Conservation (phyloP, 306 rosid genomes). For the Heteromeles arbutifolia region DNA sequence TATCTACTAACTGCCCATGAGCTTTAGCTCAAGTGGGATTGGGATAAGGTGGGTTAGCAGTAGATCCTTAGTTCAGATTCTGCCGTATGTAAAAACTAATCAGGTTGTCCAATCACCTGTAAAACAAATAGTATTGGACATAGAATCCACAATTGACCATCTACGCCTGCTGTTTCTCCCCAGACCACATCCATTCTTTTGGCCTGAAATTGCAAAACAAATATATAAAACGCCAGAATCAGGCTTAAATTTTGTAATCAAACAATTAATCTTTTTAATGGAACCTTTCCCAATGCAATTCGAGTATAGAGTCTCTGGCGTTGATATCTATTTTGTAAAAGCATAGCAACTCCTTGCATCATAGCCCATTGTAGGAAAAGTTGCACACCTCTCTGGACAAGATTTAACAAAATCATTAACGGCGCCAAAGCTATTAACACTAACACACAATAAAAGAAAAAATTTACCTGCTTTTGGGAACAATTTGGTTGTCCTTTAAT, state of each 20-base stretch:
- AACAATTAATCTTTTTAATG: slow-evolving; percentile 6
- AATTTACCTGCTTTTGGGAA: slow-evolving; percentile 69
- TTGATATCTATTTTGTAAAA: slow-evolving; percentile 94
- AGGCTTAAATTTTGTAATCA: neutral
- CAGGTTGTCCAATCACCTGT: slow-evolving; percentile 57
- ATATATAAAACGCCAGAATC: slow-evolving; percentile 9
- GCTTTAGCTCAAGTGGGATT: neutral
- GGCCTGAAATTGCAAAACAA: slow-evolving; percentile 52
- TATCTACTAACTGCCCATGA: neutral
- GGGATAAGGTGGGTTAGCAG: neutral
- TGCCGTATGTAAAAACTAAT: neutral
- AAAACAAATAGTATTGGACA: slow-evolving; percentile 84
- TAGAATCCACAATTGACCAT: slow-evolving; percentile 91
- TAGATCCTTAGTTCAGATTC: neutral
- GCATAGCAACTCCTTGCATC: slow-evolving; percentile 99
- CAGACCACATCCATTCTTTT: slow-evolving; percentile 99
- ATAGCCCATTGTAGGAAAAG: slow-evolving; percentile 98
- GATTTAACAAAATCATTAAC: slow-evolving; percentile 6
- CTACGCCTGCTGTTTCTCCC: slow-evolving; percentile 98
- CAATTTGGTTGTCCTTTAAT: slow-evolving; percentile 94
- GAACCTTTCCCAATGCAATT: slow-evolving; percentile 97
- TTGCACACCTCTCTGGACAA: slow-evolving; percentile 86
- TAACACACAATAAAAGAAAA: neutral
- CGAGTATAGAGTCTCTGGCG: slow-evolving; percentile 98
- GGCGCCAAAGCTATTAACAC: neutral